Conservation (phyloP, 108 stramenopile species). For the Skeletonema potamos region DNA sequence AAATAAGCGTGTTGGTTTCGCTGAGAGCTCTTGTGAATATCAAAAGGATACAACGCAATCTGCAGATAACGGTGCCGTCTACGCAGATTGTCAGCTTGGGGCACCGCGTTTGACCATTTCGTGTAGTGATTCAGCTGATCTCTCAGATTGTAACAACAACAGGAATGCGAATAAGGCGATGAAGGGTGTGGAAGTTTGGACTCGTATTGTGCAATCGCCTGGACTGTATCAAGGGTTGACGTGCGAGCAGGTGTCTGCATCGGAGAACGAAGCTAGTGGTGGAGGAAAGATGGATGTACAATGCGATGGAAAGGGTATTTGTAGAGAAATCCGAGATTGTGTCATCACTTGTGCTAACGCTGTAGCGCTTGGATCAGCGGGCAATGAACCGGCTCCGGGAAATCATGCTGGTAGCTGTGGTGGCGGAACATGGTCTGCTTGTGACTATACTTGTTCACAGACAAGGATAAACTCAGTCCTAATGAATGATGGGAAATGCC, state of each 20-base stretch:
- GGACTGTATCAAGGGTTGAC: conserved; percentile 47
- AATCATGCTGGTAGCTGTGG: conserved; percentile 23
- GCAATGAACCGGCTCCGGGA: conserved; percentile 2
- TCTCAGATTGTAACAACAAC: conserved; percentile 16
- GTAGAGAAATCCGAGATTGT: conserved; percentile 66
- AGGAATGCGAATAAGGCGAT: conserved; percentile 47
- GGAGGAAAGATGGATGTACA: conserved; percentile 34
- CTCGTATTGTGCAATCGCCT: conserved; percentile 49
- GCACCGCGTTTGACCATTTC: conserved; percentile 26
- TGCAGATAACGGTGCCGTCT: conserved; percentile 16
- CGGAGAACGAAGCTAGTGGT: conserved; percentile 22
- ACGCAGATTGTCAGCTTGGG: conserved; percentile 34
- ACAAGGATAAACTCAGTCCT: conserved; percentile 38
- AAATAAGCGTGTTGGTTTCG: conserved; percentile 80
- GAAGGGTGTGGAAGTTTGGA: conserved; percentile 69
- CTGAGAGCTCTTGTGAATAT: conserved; percentile 51
- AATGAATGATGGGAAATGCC: conserved; percentile 56
- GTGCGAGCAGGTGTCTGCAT: conserved; percentile 43
- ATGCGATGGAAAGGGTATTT: conserved; percentile 62
- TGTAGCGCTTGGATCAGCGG: conserved; percentile 10
- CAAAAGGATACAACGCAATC: conserved; percentile 10
- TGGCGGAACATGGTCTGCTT: conserved; percentile 62
- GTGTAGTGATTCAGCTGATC: conserved; percentile 41
- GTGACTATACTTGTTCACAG: conserved; percentile 71
- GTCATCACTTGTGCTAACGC: conserved; percentile 59